Evolutionary conservation across 2,329 filamentous ascomycete genomes (phyloP).

Genomic region (Chrysoporthe puriensis): DNA sequence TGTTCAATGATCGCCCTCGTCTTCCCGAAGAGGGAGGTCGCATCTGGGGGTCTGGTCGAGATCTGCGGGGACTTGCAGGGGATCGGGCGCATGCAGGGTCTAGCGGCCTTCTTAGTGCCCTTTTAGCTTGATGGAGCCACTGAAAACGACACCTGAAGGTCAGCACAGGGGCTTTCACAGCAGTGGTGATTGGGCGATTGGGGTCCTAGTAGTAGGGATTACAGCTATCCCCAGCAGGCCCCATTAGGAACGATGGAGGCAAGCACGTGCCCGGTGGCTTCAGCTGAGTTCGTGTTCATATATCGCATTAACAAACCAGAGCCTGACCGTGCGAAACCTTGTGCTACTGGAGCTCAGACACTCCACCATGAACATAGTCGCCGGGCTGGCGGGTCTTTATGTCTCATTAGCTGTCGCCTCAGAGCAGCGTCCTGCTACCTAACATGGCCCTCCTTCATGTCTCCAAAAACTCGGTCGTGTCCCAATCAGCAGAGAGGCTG

Average conservation of each 20-base stretch:
- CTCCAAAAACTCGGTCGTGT: too few relatives aligned
- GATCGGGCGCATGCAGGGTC: background rate
- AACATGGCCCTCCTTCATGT: too few relatives aligned
- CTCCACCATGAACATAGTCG: too few relatives aligned
- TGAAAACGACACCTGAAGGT: constrained; percentile 4
- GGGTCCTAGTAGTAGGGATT: background rate
- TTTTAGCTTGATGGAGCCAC: background rate
- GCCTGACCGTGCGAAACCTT: too few relatives aligned
- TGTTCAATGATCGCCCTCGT: constrained; percentile 4
- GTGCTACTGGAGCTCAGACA: too few relatives aligned
- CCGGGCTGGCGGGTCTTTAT: too few relatives aligned
- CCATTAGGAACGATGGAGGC: background rate
- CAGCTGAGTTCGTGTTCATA: too few relatives aligned
- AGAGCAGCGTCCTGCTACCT: too few relatives aligned
- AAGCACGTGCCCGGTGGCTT: constrained; percentile 11
- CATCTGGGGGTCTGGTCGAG: constrained; percentile 1
- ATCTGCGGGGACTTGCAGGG: constrained; percentile 16
- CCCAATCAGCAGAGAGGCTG: too few relatives aligned
- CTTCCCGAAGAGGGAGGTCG: constrained; percentile 19
- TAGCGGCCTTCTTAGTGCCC: too few relatives aligned
- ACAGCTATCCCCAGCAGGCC: background rate
- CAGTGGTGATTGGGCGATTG: constrained; percentile 6
- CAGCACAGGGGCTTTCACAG: constrained; percentile 7
- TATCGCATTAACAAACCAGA: too few relatives aligned
- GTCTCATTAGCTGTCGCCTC: too few relatives aligned